Evolutionary conservation across 176 grass and related monocot species (phyloP).

Genomic region (Panicum miliaceum): DNA sequence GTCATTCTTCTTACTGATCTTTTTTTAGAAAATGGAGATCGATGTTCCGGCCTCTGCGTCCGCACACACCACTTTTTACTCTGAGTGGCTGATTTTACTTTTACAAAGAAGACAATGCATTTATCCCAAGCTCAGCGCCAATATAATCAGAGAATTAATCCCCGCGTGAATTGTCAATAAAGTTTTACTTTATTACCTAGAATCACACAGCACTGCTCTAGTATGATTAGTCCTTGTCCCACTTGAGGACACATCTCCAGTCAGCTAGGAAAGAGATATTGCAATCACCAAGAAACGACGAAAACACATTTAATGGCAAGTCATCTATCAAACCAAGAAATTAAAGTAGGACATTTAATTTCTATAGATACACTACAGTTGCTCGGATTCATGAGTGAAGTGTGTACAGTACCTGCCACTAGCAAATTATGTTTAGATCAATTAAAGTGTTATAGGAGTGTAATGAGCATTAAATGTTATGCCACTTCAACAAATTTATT

Average conservation of each 20-base stretch:
- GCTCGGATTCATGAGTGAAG: neutral
- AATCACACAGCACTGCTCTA: neutral
- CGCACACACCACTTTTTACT: too few relatives aligned
- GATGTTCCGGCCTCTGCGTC: too few relatives aligned
- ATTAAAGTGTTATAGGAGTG: too few relatives aligned
- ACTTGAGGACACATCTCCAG: neutral
- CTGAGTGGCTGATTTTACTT: neutral
- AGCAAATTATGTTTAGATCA: neutral
- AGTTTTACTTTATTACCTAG: neutral
- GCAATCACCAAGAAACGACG: neutral
- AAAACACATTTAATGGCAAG: neutral
- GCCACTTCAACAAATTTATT: too few relatives aligned
- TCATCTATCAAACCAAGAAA: neutral
- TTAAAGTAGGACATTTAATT: neutral
- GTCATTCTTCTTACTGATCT: too few relatives aligned
- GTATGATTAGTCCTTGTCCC: neutral
- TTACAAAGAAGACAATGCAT: neutral
- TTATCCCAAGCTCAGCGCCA: too few relatives aligned
- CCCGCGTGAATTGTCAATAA: neutral
- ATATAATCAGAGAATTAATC: neutral
- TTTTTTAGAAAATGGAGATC: too few relatives aligned
- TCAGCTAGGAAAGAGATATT: neutral
- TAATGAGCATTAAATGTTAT: too few relatives aligned
- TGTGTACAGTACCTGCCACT: neutral
- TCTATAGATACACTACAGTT: neutral